These are phyloP conservation scores for Oryza australiensis DNA, from an alignment of 176 grass and related monocot genomes.

Conservation along the genomic window DNA sequence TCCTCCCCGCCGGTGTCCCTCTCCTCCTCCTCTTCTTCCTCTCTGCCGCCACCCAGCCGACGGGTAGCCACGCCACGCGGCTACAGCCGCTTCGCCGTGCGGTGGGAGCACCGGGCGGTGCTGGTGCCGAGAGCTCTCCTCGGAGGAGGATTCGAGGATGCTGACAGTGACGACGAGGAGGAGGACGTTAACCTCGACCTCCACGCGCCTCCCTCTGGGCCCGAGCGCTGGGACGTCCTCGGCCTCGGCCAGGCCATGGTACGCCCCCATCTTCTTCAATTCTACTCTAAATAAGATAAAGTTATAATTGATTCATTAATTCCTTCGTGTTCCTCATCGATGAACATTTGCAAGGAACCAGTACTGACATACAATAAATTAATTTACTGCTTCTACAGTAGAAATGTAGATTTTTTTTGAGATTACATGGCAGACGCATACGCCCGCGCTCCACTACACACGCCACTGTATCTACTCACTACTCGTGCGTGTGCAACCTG, in stretches of 20 bases:
- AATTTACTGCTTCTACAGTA: neutral
- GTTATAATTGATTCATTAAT: neutral
- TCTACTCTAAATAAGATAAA: neutral
- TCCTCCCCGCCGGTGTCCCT: constrained; percentile 17
- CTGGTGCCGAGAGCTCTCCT: neutral
- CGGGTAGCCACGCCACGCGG: constrained; percentile 5
- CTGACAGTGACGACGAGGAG: constrained; percentile 57
- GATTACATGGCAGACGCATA: too few species aligned
- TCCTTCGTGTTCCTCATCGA: neutral
- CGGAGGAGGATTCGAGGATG: constrained; percentile 37
- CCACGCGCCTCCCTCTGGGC: constrained; percentile 19
- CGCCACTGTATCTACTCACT: neutral
- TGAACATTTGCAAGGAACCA: neutral
- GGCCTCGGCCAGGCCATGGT: constrained; percentile 98
- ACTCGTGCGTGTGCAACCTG: neutral
- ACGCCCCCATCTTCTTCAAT: constrained; percentile 2
- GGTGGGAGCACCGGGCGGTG: neutral
- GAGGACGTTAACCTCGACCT: constrained; percentile 40
- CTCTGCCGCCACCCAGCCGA: constrained; percentile 11
- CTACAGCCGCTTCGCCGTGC: constrained; percentile 7
- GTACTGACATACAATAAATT: neutral
- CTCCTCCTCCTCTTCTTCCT: constrained; percentile 4
- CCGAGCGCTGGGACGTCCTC: constrained; percentile 85
- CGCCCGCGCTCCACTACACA: too few species aligned
- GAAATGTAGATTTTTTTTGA: too few species aligned